Evolutionary conservation across 169 alveolate genomes (phyloP).

Genomic region (Toxoplasma gondii): DNA sequence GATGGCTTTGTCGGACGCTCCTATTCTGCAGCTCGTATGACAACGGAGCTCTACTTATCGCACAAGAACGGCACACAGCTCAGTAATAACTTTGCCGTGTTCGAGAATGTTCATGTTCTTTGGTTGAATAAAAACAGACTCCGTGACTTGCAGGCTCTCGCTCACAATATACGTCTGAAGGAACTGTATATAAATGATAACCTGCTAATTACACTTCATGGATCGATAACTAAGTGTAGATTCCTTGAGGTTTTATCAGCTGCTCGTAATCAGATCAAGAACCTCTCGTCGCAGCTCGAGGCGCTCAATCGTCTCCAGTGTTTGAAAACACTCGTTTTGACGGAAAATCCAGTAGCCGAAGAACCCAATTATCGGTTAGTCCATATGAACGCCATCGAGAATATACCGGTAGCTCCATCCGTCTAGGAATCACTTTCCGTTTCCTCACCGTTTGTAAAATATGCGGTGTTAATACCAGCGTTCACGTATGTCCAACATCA

Average conservation of each 20-base stretch:
- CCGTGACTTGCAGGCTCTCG: background rate
- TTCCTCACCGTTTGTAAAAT: too few species aligned
- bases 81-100: background rate
- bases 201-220: constrained; percentile 7
- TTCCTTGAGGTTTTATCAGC: constrained; percentile 31
- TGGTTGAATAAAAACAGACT: constrained; percentile 1
- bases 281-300: constrained; percentile 34
- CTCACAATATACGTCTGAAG: background rate
- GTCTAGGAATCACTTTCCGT: too few species aligned
- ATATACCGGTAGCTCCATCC: background rate
- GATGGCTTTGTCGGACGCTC: background rate
- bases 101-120: constrained; percentile 32
- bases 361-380: background rate
- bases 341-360: constrained; percentile 11
- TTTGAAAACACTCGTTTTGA: background rate
- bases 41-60: constrained; percentile 22
- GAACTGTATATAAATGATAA: constrained; percentile 18
- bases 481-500: too few species aligned
- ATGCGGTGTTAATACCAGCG: too few species aligned
- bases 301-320: background rate
- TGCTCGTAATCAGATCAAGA: background rate
- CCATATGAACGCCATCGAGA: background rate
- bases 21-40: background rate
- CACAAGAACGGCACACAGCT: background rate
- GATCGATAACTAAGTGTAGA: background rate